These are phyloP conservation scores for Smithsoniella earleae DNA, from an alignment of 163 green algal genomes.

Conservation along the genomic window DNA sequence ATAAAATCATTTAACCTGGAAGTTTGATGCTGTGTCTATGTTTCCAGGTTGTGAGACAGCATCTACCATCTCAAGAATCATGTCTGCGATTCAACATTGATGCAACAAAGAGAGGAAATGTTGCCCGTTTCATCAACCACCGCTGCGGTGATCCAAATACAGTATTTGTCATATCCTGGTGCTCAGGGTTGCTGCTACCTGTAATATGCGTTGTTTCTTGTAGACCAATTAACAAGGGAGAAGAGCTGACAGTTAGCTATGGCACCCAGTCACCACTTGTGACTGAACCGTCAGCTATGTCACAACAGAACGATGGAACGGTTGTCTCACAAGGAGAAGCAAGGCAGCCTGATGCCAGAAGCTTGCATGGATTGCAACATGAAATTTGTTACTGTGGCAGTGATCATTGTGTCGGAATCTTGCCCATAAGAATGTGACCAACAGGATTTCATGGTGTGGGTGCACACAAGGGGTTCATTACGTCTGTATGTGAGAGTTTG, in stretches of 20 bases:
- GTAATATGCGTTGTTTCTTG: slow-evolving; percentile 49
- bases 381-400: slow-evolving; percentile 9
- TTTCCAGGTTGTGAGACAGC: slow-evolving; percentile 38
- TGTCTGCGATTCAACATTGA: slow-evolving; percentile 61
- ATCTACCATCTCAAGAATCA: slow-evolving; percentile 35
- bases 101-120: slow-evolving; percentile 54
- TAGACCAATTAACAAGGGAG: slow-evolving; percentile 35
- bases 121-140: slow-evolving; percentile 72
- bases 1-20: too few relatives aligned
- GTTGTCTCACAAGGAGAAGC: not conserved
- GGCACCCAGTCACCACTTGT: slow-evolving; percentile 29
- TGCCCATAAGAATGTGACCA: not conserved
- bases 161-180: slow-evolving; percentile 40
- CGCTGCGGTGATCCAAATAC: slow-evolving; percentile 66
- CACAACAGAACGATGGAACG: not conserved
- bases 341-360: not conserved
- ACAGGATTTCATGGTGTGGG: too few relatives aligned
- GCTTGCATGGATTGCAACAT: not conserved
- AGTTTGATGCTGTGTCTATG: too few relatives aligned
- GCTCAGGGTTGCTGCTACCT: slow-evolving; percentile 44
- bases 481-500: too few relatives aligned
- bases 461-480: too few relatives aligned
- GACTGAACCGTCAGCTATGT: not conserved
- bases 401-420: not conserved
- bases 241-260: slow-evolving; percentile 63